Evolutionary conservation across 2,329 filamentous ascomycete species (phyloP).

Genomic region (Rosellinia necatrix): DNA sequence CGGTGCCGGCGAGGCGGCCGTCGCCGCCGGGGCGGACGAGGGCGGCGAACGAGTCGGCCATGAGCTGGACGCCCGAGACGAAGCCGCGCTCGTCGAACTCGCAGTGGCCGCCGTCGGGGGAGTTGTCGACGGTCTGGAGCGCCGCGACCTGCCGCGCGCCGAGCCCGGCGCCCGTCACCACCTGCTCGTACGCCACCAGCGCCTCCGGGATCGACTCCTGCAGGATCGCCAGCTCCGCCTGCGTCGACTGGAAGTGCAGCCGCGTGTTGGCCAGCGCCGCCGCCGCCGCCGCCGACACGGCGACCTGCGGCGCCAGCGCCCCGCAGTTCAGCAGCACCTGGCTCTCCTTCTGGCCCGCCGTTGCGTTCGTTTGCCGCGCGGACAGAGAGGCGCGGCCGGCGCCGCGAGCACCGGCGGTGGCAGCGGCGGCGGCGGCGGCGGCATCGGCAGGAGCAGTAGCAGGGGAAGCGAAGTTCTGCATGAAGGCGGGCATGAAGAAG

Average conservation of each 20-base stretch:
- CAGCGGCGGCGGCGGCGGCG: background rate
- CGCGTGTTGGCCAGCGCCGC: conserved; percentile 51
- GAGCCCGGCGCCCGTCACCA: conserved; percentile 51
- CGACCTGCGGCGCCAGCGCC: conserved; percentile 57
- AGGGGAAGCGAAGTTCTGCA: conserved; percentile 49
- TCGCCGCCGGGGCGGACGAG: conserved; percentile 59
- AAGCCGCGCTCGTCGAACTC: conserved; percentile 61
- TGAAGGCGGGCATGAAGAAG: conserved; percentile 62
- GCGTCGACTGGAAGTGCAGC: conserved; percentile 62
- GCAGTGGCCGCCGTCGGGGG: conserved; percentile 61
- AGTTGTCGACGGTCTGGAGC: conserved; percentile 62
- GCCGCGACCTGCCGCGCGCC: conserved; percentile 50
- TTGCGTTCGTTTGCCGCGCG: background rate
- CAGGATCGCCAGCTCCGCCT: conserved; percentile 53
- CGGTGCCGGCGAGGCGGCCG: conserved; percentile 51
- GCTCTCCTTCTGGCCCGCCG: conserved; percentile 2
- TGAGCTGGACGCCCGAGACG: conserved; percentile 60
- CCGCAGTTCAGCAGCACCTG: conserved; percentile 63
- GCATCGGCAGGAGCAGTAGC: background rate
- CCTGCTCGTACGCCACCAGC: conserved; percentile 55
- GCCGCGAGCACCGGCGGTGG: background rate
- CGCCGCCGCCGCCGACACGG: conserved; percentile 47
- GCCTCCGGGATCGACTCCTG: conserved; percentile 56
- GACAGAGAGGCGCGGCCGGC: background rate
- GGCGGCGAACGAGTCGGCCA: conserved; percentile 56